Conservation (phyloP, 257 asterid species). For the Scutellaria baicalensis region DNA sequence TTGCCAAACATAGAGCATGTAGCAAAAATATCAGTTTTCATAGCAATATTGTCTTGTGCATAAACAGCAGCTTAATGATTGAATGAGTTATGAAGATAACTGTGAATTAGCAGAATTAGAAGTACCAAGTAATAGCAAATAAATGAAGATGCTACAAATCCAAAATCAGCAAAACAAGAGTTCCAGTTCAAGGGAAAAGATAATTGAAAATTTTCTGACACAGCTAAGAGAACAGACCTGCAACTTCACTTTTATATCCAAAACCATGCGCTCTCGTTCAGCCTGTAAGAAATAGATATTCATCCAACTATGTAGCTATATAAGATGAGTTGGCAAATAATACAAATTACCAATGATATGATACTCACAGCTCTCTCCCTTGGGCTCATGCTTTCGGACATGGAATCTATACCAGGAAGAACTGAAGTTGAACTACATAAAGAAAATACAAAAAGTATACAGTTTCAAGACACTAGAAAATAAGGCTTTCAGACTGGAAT, state of each 20-base stretch:
- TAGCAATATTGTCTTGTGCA: not conserved
- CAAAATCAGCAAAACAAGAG: not conserved
- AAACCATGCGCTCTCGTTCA: slow-evolving; percentile 96
- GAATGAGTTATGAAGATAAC: not conserved
- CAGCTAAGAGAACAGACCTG: slow-evolving; percentile 47
- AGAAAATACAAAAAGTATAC: slow-evolving; percentile 3
- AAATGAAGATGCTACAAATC: not conserved
- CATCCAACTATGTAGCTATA: not conserved
- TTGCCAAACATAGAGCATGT: slow-evolving; percentile 3
- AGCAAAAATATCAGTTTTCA: not conserved
- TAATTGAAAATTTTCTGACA: not conserved
- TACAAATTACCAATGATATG: slow-evolving; percentile 9
- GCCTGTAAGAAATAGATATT: slow-evolving; percentile 47
- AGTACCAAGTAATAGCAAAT: not conserved
- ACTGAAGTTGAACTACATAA: slow-evolving; percentile 56
- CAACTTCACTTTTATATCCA: slow-evolving; percentile 91
- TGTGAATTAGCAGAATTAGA: not conserved
- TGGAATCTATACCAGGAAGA: slow-evolving; percentile 56
- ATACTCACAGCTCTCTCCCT: slow-evolving; percentile 87
- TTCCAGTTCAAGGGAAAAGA: not conserved
- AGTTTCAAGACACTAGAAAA: slow-evolving; percentile 5
- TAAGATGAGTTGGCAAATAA: slow-evolving; percentile 6
- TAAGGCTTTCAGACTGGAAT: slow-evolving; percentile 62
- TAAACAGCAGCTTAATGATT: not conserved
- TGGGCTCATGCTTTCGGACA: slow-evolving; percentile 79